Percentiles rank a stretch among this genome's conserved stretches.
phyloP scores from a whole-genome alignment of 441 rosid species.

The Adansonia grandidieri region DNA sequence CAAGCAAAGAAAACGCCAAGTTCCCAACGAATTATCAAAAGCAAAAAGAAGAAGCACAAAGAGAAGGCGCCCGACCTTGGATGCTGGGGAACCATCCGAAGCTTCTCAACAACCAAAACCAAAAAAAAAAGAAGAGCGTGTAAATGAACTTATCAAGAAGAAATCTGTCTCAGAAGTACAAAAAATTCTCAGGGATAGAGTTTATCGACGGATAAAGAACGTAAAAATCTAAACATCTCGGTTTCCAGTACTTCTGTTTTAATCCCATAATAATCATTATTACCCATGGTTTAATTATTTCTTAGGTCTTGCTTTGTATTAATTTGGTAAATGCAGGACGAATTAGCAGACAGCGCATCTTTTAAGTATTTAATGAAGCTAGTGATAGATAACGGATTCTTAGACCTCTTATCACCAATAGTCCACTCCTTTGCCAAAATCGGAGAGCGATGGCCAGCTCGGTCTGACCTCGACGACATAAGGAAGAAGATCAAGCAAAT shows the following conservation, averaged over 20 bases:
- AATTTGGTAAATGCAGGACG: background rate
- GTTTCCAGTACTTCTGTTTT: background rate
- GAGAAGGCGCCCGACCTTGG: background rate
- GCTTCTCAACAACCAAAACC: background rate
- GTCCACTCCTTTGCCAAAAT: background rate
- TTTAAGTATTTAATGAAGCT: accelerated
- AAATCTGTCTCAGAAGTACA: background rate
- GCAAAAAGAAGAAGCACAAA: background rate
- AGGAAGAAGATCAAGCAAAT: background rate
- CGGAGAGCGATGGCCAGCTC: background rate
- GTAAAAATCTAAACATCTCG: background rate
- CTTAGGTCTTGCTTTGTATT: background rate
- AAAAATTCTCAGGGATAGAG: background rate
- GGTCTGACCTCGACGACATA: background rate
- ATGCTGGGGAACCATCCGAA: background rate
- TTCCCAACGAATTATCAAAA: background rate
- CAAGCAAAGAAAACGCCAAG: background rate
- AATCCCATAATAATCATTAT: background rate
- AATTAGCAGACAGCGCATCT: background rate
- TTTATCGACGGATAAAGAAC: background rate
- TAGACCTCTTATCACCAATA: background rate
- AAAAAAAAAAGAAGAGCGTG: background rate
- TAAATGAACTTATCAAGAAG: background rate
- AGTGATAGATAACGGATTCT: accelerated
- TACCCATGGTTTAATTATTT: background rate